A percentile compares a stretch with the other conserved stretches of the same genome.
These are phyloP conservation scores for Hericium erinaceus DNA, from an alignment of 768 basidiomycete genomes.

Conservation along the genomic window DNA sequence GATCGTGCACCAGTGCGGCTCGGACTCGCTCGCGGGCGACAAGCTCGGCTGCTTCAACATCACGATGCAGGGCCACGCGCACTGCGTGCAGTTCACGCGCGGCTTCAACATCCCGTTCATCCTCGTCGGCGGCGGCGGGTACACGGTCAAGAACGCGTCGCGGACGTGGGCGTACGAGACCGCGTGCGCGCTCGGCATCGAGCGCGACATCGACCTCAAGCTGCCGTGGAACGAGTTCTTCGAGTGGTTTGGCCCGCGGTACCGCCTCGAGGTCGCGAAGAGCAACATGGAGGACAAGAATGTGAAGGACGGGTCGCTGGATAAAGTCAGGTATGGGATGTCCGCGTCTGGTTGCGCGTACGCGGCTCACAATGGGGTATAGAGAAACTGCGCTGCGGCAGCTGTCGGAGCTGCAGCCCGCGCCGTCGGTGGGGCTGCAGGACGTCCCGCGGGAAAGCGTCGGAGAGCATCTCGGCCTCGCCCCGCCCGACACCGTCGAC, in stretches of 20 bases:
- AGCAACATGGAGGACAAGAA: conserved; percentile 97
- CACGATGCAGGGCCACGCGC: conserved; percentile 90
- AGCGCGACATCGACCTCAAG: conserved; percentile 67
- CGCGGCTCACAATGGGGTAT: conserved; percentile 22
- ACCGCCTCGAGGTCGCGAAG: conserved; percentile 80
- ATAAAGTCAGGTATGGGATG: conserved; percentile 53
- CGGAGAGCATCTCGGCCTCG: conserved; percentile 51
- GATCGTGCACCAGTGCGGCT: conserved; percentile 90
- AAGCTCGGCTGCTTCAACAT: conserved; percentile 95
- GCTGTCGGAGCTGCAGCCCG: conserved; percentile 51
- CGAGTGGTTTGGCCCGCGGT: conserved; percentile 96
- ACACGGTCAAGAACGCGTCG: conserved; percentile 95
- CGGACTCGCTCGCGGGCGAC: conserved; percentile 91
- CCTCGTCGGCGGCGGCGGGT: conserved; percentile 91
- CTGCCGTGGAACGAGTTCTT: conserved; percentile 86
- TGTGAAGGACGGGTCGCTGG: conserved; percentile 66
- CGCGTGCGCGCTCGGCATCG: conserved; percentile 84
- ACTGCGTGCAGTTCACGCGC: conserved; percentile 82
- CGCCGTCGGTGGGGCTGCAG: conserved; percentile 83
- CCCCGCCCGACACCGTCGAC: conserved; percentile 32
- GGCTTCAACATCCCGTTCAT: conserved; percentile 80
- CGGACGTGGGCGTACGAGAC: conserved; percentile 96
- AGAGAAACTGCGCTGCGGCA: conserved; percentile 44
- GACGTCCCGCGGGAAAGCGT: conserved; percentile 70
- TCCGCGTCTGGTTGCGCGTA: background rate